Evolutionary conservation across 192 early-diverging fungal genomes (phyloP), one percentile per base, ranked within the genome.

Genomic region (Linnemannia hyalina): DNA sequence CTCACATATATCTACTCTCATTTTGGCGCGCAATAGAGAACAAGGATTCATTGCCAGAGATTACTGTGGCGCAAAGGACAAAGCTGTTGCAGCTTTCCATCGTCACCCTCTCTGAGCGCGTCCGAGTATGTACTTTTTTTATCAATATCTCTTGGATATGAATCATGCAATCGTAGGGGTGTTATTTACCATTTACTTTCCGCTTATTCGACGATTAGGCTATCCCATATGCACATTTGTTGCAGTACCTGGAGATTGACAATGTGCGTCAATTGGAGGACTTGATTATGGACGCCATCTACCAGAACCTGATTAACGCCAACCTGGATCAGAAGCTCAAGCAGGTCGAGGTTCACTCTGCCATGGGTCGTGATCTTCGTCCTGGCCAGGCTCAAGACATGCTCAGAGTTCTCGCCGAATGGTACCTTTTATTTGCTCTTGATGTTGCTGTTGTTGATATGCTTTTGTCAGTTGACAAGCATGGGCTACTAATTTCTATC

Each of bases 221-320:
- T 7, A 90, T 97, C 55, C 88, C 91, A 13, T 97, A 97, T 74
- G 85, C 91, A 22, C 71, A 81, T 18, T 89, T 97, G 68, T 88
- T 94, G 54, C 40, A 88, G n/a, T 90, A 92, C 41, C 89, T 97
- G 18, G 91, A 95, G 72, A 93, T 97, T 75, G 69, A 91, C n/a
- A 96, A 94, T 76, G 92, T 97, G 13, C 92, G 97, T 47, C 94
- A 96, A 65, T 88, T 97, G 46, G 97, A 97, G 77, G 97, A 97
- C 85, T 86, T 97, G 72, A 95, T 97, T 80, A 97, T 97, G 77
- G 95, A 96, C 70, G 93, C 95, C 38, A 94, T 97, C 44, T 97
- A 97, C 74, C 94, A 95, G 75, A 93, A 92, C 69, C 87, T 97
- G 10, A 85, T 97, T 68, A 90, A 88, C 46, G 97, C 95, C 40